Percentiles rank a stretch among this genome's conserved stretches.
phyloP scores from a whole-genome alignment of 345 rosid genomes.

The Eucalyptus paniculata region DNA sequence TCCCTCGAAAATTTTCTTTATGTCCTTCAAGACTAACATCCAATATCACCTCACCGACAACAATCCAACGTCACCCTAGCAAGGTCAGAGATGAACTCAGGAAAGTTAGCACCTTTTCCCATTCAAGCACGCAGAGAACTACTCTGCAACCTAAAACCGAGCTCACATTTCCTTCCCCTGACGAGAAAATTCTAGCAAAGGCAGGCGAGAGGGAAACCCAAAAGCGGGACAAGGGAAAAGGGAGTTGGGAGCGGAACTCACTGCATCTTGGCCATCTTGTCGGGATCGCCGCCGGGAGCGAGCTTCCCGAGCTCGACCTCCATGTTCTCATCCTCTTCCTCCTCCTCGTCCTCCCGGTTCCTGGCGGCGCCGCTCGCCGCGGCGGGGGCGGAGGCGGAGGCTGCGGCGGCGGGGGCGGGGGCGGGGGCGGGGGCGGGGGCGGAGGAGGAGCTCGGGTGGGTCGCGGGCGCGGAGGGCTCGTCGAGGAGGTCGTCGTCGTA shows the following conservation, averaged over 20 bases:
- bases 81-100: not conserved
- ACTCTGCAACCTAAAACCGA: not conserved
- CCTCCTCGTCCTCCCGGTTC: constrained; percentile 58
- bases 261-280: constrained; percentile 93
- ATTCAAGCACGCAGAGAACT: not conserved
- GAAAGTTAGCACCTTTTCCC: not conserved
- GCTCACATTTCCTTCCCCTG: not conserved
- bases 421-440: not conserved
- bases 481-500: not conserved
- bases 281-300: constrained; percentile 63
- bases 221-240: not conserved
- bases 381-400: not conserved
- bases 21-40: not conserved
- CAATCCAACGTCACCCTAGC: not conserved
- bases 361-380: not conserved
- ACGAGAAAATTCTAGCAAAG: not conserved
- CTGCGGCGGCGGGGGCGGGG: not conserved
- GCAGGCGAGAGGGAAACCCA: not conserved
- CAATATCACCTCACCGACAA: not conserved
- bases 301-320: constrained; percentile 76
- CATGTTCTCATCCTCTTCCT: constrained; percentile 84
- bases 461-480: constrained; percentile 4
- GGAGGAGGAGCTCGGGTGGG: not conserved
- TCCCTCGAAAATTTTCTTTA: not conserved
- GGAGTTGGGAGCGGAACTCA: constrained; percentile 9